Base-by-base conservation (phyloP, 1,284 basidiomycete species). In the Ustilago xerochloae region DNA sequence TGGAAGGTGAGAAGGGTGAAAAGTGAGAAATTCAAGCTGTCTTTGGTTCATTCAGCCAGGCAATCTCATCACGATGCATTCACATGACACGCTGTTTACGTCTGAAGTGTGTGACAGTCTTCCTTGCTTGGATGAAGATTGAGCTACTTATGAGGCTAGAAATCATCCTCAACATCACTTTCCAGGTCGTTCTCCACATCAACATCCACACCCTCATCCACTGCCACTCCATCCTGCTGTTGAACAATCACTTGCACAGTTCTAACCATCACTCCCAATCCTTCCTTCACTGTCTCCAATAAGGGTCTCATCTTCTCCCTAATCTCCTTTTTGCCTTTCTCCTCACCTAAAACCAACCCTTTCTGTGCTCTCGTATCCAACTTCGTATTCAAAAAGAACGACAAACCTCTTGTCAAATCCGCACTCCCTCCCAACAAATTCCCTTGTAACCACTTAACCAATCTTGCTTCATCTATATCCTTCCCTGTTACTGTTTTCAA, bases 381-480 rank as follows among this genome's bases (percentile, higher is more conserved):
- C 6, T 67, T 54, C 2, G 49, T 58, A 35, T 68, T 65, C 35
- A 81, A 24, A 36, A 83, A 83, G 33, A 77, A 58, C n/a, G 78
- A 45, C 46, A 83, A 43, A 1, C 81, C 81, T 16, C 69, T 51
- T 1, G 60, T 49, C 16, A 83, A 50, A n/a, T 72, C 63, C n/a
- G 57, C 28, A 38, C 77, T 80, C 10, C 74, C 77, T 6, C 66
- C 65, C 4, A 76, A 28, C 7, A 66, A 45, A 18, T 61, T 77
- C 24, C 69, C 67, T 9, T 68, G 64, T 1, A 82, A 50, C 8
- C 55, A 28, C 33, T 62, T 55, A 16, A 22, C 22, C n/a, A 69
- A 6, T 9, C 51, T 63, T 0, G 48, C 63, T 5, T 45, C n/a
- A 28, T 58, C 52, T 13, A 64, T n/a, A 4, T 18, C 29, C n/a